Conservation (phyloP, 192 early-diverging fungal species). For the Gaertneriomyces sp. region DNA sequence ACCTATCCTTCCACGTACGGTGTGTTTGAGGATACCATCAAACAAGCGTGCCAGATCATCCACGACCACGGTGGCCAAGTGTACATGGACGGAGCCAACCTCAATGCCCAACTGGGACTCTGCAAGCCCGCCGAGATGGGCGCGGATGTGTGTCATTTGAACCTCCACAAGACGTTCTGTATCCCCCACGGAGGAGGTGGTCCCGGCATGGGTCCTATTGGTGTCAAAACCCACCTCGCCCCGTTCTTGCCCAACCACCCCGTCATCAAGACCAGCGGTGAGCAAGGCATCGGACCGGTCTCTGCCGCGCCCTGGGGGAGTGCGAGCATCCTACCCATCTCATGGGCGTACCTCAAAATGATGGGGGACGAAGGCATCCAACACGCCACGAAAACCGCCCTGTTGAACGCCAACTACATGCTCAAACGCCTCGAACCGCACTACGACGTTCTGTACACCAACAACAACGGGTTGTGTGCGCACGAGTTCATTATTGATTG, state of each 20-base stretch:
- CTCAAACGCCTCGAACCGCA: conserved; percentile 80
- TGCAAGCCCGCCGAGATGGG: conserved; percentile 87
- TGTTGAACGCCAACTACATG: conserved; percentile 99
- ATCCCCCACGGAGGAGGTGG: conserved; percentile 99
- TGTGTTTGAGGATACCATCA: conserved; percentile 90
- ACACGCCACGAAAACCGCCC: conserved; percentile 81
- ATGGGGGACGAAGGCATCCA: conserved; percentile 90
- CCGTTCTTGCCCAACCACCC: conserved; percentile 94
- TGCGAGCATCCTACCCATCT: conserved; percentile 93
- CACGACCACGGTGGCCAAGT: conserved; percentile 95
- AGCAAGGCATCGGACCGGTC: conserved; percentile 83
- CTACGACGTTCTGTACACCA: conserved; percentile 90
- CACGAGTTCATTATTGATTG: conserved; percentile 99
- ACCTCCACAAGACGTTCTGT: conserved; percentile 98
- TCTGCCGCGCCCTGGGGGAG: conserved; percentile 97
- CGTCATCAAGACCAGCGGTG: conserved; percentile 67
- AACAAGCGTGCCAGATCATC: conserved; percentile 85
- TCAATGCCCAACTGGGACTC: conserved; percentile 55
- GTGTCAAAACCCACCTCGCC: conserved; percentile 84
- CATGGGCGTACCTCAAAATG: conserved; percentile 98
- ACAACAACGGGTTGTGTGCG: conserved; percentile 92
- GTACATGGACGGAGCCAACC: conserved; percentile 89
- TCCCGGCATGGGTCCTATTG: conserved; percentile 96
- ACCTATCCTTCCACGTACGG: conserved; percentile 99
- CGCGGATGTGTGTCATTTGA: conserved; percentile 98